Evolutionary conservation across 2,329 filamentous ascomycete genomes (phyloP).

Genomic region (Penicillium sp.): DNA sequence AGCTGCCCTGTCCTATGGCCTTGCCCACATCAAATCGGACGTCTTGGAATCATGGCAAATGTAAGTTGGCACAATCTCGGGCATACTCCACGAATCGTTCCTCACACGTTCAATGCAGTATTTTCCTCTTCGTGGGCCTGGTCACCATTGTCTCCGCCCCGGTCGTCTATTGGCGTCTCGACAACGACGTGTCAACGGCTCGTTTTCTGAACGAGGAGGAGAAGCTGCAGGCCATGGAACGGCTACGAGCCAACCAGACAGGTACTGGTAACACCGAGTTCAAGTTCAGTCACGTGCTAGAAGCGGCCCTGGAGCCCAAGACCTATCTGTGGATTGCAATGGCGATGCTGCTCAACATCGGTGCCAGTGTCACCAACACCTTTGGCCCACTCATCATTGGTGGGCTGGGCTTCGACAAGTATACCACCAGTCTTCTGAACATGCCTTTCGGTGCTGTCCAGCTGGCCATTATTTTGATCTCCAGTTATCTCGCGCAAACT

Average conservation of each 20-base stretch:
- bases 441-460: slow-evolving; percentile 63
- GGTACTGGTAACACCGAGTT: slow-evolving; percentile 43
- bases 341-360: slow-evolving; percentile 58
- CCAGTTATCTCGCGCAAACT: slow-evolving; percentile 54
- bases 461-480: slow-evolving; percentile 52
- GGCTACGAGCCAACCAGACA: slow-evolving; percentile 47
- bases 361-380: slow-evolving; percentile 56
- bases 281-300: slow-evolving; percentile 41
- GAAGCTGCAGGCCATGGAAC: slow-evolving; percentile 43
- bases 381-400: slow-evolving; percentile 60
- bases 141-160: slow-evolving; percentile 55
- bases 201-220: slow-evolving; percentile 45
- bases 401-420: slow-evolving; percentile 56
- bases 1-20: slow-evolving; percentile 51
- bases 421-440: slow-evolving; percentile 55
- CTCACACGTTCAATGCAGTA: slow-evolving; percentile 22
- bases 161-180: slow-evolving; percentile 54
- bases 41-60: slow-evolving; percentile 48
- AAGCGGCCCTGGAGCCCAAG: slow-evolving; percentile 42
- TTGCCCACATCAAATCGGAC: slow-evolving; percentile 48
- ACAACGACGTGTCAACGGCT: slow-evolving; percentile 50
- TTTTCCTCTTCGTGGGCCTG: slow-evolving; percentile 58
- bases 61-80: slow-evolving; percentile 19
- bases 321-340: slow-evolving; percentile 57
- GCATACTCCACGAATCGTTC: background rate